Evolutionary conservation across 163 green algal species (phyloP).

Genomic region (Scenedesmus sp.): DNA sequence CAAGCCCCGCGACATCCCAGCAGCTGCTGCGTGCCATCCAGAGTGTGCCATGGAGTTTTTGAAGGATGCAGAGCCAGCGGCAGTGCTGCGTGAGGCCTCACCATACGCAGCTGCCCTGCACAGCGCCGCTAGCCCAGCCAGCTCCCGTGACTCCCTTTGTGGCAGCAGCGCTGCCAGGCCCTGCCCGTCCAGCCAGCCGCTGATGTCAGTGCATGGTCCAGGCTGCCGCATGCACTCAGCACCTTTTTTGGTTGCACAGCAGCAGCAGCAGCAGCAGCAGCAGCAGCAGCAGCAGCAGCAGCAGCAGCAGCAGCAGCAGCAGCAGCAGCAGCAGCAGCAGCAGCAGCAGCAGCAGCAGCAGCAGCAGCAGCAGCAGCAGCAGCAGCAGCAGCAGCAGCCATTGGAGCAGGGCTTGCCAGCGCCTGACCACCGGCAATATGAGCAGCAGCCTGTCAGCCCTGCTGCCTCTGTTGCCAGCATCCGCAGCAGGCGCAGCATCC

Average conservation of each 20-base stretch:
- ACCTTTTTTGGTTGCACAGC: not conserved
- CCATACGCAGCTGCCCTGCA: not conserved
- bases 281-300: not conserved
- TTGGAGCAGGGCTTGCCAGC: too few species aligned
- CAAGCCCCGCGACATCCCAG: not conserved
- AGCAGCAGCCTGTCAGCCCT: not conserved
- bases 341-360: too few species aligned
- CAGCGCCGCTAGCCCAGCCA: not conserved
- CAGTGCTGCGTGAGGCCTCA: not conserved
- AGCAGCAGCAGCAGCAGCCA: too few species aligned
- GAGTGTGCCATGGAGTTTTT: not conserved
- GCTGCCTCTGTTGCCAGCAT: not conserved
- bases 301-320: too few species aligned
- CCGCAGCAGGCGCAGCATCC: slow-evolving; percentile 4
- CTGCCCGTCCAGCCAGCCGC: not conserved
- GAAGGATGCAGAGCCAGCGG: not conserved
- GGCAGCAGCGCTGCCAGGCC: not conserved
- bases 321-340: too few species aligned
- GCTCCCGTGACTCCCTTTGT: not conserved
- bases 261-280: not conserved
- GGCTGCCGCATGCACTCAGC: not conserved
- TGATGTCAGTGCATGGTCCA: not conserved
- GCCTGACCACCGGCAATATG: not conserved
- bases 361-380: too few species aligned
- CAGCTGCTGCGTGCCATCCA: not conserved